Percentiles rank a stretch among this genome's conserved stretches.
phyloP scores from a whole-genome alignment of 345 rosid species.

The Eucalyptus leucophloia region DNA sequence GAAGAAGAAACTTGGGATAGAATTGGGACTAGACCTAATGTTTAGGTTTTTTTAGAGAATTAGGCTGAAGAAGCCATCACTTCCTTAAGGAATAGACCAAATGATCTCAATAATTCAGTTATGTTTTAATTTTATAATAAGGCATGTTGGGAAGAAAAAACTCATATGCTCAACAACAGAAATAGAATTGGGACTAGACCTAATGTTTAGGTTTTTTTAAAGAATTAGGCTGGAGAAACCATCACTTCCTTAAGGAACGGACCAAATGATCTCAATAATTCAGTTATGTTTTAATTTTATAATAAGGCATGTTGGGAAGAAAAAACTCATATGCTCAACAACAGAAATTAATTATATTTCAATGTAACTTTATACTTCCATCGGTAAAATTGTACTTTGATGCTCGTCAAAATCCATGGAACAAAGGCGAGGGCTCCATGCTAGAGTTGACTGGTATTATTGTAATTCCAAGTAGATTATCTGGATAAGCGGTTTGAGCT shows the following conservation, averaged over 20 bases:
- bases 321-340: neutral
- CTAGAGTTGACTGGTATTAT: neutral
- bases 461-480: neutral
- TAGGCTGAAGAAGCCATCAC: neutral
- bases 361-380: neutral
- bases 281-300: neutral
- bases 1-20: too few relatives aligned
- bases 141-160: neutral
- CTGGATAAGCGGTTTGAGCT: neutral
- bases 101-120: neutral
- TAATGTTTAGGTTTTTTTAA: too few relatives aligned
- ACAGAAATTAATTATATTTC: neutral
- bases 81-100: neutral
- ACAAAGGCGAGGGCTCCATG: neutral
- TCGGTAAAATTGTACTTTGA: neutral
- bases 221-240: neutral
- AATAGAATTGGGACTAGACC: neutral
- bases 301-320: neutral
- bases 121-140: neutral
- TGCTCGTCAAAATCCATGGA: neutral
- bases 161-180: neutral
- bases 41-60: neutral
- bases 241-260: neutral
- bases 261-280: neutral
- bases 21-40: neutral